phyloP scores from a whole-genome alignment of 768 basidiomycete species.

The Suillus brevipes region DNA sequence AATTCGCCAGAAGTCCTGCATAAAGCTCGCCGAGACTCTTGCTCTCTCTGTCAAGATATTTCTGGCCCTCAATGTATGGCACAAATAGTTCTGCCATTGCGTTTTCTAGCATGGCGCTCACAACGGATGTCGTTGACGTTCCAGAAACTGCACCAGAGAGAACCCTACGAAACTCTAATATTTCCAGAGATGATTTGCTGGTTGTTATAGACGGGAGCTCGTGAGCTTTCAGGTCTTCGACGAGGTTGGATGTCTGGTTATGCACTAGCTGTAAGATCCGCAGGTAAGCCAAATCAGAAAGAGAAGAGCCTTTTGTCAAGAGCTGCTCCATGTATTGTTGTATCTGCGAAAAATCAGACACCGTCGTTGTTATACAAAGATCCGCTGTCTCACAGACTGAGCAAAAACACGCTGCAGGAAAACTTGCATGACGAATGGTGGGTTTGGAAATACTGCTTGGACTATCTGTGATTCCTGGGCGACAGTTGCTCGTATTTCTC shows the following conservation, averaged over 20 bases:
- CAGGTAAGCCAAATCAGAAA: conserved; percentile 88
- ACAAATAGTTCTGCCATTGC: conserved; percentile 96
- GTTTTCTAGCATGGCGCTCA: conserved; percentile 86
- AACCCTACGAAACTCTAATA: conserved; percentile 58
- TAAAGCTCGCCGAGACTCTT: conserved; percentile 82
- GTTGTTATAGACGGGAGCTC: conserved; percentile 73
- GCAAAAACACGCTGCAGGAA: conserved; percentile 97
- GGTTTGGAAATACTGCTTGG: conserved; percentile 97
- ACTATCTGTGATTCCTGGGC: conserved; percentile 97
- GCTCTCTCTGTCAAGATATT: conserved; percentile 91
- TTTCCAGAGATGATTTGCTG: conserved; percentile 60
- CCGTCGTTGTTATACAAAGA: conserved; percentile 3
- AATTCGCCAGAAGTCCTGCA: conserved; percentile 64
- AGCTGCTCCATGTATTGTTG: conserved; percentile 95
- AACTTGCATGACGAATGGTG: conserved; percentile 95
- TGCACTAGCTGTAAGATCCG: conserved; percentile 90
- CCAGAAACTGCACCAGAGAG: conserved; percentile 44
- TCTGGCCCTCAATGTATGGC: conserved; percentile 86
- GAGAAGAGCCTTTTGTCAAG: conserved; percentile 66
- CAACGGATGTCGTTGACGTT: conserved; percentile 50
- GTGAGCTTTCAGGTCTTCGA: conserved; percentile 90
- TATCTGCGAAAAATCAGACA: conserved; percentile 54
- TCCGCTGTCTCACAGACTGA: conserved; percentile 69
- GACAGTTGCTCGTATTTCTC: conserved; percentile 87
- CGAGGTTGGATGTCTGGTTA: conserved; percentile 68